Evolutionary conservation across 768 basidiomycete species (phyloP), one percentile per base, ranked within the genome.

Genomic region (Ramaria sp.): DNA sequence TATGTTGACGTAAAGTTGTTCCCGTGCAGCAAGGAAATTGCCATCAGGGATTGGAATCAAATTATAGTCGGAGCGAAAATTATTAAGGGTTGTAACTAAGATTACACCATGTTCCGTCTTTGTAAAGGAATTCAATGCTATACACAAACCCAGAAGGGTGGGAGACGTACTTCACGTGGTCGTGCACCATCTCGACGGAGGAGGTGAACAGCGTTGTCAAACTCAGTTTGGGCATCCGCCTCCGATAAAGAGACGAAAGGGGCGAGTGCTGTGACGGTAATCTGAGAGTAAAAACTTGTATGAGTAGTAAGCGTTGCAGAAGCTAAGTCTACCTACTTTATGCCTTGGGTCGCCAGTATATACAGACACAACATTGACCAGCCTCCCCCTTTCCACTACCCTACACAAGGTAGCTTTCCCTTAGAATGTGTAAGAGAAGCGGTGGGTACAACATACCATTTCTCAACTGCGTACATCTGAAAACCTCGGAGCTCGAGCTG

Each of bases 381-480:
- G 74, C 15, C 79, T 73, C 59, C 74, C 74, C 55, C 84, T 75
- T 51, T 84, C 80, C 7, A 85, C 79, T 55, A 90, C 74, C 85
- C 82, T 84, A 58, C 10, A 52, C 22, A 50, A 37, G 32, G 36
- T 36, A 38, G 32, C 32, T 2, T 34, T 34, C 13, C 32, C 24
- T 34, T 36, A 41, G 60, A 68, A 55, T 62, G 49, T 20, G 28
- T 15, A 48, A 39, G 5, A 10, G 13, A 38, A 38, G n/a, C 27
- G 18, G 44, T 6, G 28, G 5, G 13, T n/a, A 48, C n/a, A 8
- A 51, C 57, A 22, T 30, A 81, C 87, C 88, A 91, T 66, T 85
- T 85, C 71, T 91, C 85, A 8, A 92, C 89, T 0, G 87, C 88
- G 64, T 90, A 92, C 54, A 91, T 73, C 68, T 90, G 88, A 67